Evolutionary conservation across 257 asterid species (phyloP), one percentile per base, ranked within the genome.

Genomic region (Anisodus tanguticus): DNA sequence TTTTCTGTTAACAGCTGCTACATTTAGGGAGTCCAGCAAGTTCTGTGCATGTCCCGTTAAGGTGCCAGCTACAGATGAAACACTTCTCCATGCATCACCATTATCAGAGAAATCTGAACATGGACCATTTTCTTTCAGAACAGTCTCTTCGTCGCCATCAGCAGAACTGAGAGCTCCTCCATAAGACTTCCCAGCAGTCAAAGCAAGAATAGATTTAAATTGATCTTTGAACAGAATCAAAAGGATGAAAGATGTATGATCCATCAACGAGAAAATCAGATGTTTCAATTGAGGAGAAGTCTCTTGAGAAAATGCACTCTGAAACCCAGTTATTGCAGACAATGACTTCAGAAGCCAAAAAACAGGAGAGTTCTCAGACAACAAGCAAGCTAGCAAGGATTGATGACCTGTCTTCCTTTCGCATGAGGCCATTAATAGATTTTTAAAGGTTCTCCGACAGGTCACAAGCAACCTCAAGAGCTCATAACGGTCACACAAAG

Each of bases 291-390:
- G 89, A 64, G 89, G 82, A 80, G 86, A 83, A 88, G 62, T 84
- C 78, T 89, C 92, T 81, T 88, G 90, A 53, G 91, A 89, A 85
- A 89, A 72, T 81, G 90, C 83, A 86, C n/a, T 85, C 82, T 84
- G 93, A 74, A 86, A 70, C 84, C 90, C 93, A 86, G 85, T 86
- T 26, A 90, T 90, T 71, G 88, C 93, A 80, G 87, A 88, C 82
- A 91, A 85, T 76, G 99, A 96, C 89, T 92, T 92, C 74, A 89
- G 86, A 89, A 96, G 91, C 99, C 99, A 96, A 35, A 88, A 83
- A 81, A 92, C 88, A 86, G 92, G 89, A 91, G 91, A 84, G 87
- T 82, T 68, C 79, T 89, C 90, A 0, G 80, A 82, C 57, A 83
- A 79, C 59, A 72, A 41, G 84, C 84, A 60, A 87, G 87, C 57